These are phyloP conservation scores for Eremomyces bilateralis DNA, from an alignment of 495 filamentous ascomycete species.

Conservation along the genomic window DNA sequence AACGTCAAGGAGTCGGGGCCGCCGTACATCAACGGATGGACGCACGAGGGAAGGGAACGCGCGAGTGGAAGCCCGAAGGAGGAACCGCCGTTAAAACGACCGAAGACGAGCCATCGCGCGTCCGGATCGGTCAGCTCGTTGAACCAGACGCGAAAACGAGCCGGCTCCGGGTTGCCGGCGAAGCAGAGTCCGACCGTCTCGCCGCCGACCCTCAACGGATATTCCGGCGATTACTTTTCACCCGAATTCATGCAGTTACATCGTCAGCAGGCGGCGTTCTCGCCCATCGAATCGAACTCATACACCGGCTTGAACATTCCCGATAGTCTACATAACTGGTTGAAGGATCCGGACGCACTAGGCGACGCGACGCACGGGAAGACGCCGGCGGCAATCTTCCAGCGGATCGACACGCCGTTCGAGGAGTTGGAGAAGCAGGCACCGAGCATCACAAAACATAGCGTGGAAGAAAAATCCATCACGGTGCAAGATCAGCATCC, in stretches of 20 bases:
- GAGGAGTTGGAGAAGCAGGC: constrained; percentile 27
- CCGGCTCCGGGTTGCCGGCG: constrained; percentile 20
- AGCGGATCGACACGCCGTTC: constrained; percentile 28
- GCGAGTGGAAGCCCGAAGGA: constrained; percentile 33
- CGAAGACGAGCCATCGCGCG: constrained; percentile 53
- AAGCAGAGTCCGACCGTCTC: constrained; percentile 32
- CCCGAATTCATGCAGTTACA: constrained; percentile 49
- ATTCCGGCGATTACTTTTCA: constrained; percentile 41
- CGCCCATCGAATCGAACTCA: constrained; percentile 36
- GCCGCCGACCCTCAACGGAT: constrained; percentile 24
- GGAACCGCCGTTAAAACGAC: constrained; percentile 41
- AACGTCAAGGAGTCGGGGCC: constrained; percentile 41
- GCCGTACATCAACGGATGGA: constrained; percentile 21
- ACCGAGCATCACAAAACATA: constrained; percentile 26
- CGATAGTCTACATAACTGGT: constrained; percentile 46
- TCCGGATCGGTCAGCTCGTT: constrained; percentile 42
- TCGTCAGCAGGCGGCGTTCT: constrained; percentile 34
- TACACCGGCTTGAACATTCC: constrained; percentile 48
- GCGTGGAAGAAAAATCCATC: constrained; percentile 22
- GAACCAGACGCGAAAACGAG: constrained; percentile 35
- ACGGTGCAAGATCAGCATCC: constrained; percentile 28
- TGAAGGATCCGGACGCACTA: constrained; percentile 37
- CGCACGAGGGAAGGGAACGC: constrained; percentile 16
- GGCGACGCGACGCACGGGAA: constrained; percentile 17
- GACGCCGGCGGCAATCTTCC: constrained; percentile 27